Conservation (phyloP, 2,329 filamentous ascomycete species). For the Tothia fuscella region DNA sequence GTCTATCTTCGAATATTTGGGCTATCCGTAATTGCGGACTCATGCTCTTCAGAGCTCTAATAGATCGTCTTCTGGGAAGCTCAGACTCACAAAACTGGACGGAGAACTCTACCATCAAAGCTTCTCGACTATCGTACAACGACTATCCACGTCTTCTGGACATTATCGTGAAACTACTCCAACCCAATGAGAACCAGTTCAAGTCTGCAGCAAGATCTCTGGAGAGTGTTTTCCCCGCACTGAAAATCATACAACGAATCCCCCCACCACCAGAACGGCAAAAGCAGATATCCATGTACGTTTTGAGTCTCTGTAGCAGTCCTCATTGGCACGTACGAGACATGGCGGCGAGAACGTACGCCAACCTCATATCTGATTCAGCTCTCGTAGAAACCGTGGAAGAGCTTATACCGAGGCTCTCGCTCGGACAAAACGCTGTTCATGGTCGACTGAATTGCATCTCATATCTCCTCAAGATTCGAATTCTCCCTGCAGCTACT, state of each 20-base stretch:
- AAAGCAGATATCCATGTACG: slow-evolving; percentile 43
- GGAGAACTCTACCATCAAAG: slow-evolving; percentile 30
- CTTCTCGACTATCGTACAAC: slow-evolving; percentile 53
- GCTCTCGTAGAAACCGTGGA: not conserved
- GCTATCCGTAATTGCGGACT: slow-evolving; percentile 88
- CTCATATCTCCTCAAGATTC: not conserved
- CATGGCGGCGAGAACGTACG: slow-evolving; percentile 61
- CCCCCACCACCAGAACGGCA: slow-evolving; percentile 49
- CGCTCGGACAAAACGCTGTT: slow-evolving; percentile 1
- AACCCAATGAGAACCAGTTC: not conserved
- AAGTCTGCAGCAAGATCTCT: not conserved
- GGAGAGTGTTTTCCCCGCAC: slow-evolving; percentile 60
- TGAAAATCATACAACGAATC: slow-evolving; percentile 68
- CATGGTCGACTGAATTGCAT: slow-evolving; percentile 11
- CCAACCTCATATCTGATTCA: slow-evolving; percentile 19
- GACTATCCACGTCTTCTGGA: slow-evolving; percentile 54
- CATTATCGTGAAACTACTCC: slow-evolving; percentile 47
- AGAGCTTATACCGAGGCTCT: not conserved
- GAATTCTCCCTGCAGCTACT: not conserved
- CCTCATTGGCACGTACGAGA: slow-evolving; percentile 71
- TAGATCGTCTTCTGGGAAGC: slow-evolving; percentile 66
- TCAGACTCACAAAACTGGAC: slow-evolving; percentile 50
- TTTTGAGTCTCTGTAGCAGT: slow-evolving; percentile 53
- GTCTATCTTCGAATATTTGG: slow-evolving; percentile 40
- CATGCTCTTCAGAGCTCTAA: slow-evolving; percentile 75